Conservation (phyloP, 1,139 yeast genomes). For the Lodderomyces orthopsilosis region DNA sequence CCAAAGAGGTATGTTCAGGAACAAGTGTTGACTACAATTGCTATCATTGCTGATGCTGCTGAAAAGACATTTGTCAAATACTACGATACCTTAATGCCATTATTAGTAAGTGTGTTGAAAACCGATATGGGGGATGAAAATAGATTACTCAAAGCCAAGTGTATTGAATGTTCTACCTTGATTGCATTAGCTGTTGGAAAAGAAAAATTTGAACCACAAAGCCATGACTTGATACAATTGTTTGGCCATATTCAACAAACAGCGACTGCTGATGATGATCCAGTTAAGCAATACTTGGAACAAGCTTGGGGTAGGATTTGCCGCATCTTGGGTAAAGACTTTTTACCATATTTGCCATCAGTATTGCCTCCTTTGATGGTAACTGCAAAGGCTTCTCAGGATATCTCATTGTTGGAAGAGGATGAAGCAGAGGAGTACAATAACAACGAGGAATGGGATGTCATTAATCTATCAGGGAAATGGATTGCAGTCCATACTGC, state of each 20-base stretch:
- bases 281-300: conserved; percentile 80
- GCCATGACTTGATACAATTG: conserved; percentile 68
- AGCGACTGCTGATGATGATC: conserved; percentile 66
- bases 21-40: conserved; percentile 93
- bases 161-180: conserved; percentile 92
- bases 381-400: conserved; percentile 88
- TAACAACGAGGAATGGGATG: conserved; percentile 93
- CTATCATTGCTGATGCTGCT: conserved; percentile 98
- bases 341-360: conserved; percentile 81
- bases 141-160: conserved; percentile 82
- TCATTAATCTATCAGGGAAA: conserved; percentile 85
- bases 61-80: conserved; percentile 84
- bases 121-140: conserved; percentile 80
- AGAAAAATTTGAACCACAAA: conserved; percentile 78
- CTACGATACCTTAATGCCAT: conserved; percentile 93
- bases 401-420: conserved; percentile 82
- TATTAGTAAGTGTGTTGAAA: conserved; percentile 73
- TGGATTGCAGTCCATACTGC: conserved; percentile 95
- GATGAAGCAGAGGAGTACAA: conserved; percentile 81
- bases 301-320: conserved; percentile 98
- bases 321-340: conserved; percentile 78
- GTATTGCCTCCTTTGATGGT: conserved; percentile 84
- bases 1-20: conserved; percentile 95
- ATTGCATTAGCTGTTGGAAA: conserved; percentile 97
- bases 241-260: conserved; percentile 72